A percentile compares a stretch with the other conserved stretches of the same genome.
phyloP scores from a whole-genome alignment of 2,329 filamentous ascomycete genomes.

The Colletotrichum somersetense region DNA sequence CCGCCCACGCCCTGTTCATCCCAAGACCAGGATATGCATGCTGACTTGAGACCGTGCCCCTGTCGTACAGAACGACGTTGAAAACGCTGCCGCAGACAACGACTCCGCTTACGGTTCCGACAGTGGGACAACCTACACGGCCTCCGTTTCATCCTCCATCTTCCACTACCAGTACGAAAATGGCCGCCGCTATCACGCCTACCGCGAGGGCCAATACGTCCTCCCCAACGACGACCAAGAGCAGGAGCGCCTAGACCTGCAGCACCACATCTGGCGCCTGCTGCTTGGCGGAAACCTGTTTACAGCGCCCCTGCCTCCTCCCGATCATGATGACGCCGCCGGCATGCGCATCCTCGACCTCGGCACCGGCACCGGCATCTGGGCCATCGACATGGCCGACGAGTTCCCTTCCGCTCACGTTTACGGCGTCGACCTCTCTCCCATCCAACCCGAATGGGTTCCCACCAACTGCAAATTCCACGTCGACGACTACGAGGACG shows the following conservation, averaged over 20 bases:
- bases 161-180: slow-evolving; percentile 60
- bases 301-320: slow-evolving; percentile 46
- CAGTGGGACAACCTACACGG: slow-evolving; percentile 48
- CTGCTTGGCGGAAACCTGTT: slow-evolving; percentile 50
- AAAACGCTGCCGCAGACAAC: slow-evolving; percentile 42
- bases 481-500: slow-evolving; percentile 73
- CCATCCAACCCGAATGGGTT: slow-evolving; percentile 68
- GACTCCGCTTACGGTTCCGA: slow-evolving; percentile 55
- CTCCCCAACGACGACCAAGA: slow-evolving; percentile 40
- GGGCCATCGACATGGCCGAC: slow-evolving; percentile 62
- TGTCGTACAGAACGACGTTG: slow-evolving; percentile 16
- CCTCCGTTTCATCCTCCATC: slow-evolving; percentile 57
- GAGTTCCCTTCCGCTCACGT: slow-evolving; percentile 60
- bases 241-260: slow-evolving; percentile 51
- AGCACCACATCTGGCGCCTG: slow-evolving; percentile 53
- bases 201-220: slow-evolving; percentile 57
- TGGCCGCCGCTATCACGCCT: slow-evolving; percentile 62
- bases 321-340: slow-evolving; percentile 46
- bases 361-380: slow-evolving; percentile 73
- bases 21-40: slow-evolving; percentile 3
- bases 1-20: neutral
- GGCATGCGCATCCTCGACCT: slow-evolving; percentile 64
- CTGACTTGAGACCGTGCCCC: slow-evolving; percentile 9
- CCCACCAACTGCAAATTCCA: slow-evolving; percentile 74
- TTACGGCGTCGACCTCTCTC: slow-evolving; percentile 68